phyloP scores from a whole-genome alignment of 768 basidiomycete species.

The Coprinopsis cinerea region DNA sequence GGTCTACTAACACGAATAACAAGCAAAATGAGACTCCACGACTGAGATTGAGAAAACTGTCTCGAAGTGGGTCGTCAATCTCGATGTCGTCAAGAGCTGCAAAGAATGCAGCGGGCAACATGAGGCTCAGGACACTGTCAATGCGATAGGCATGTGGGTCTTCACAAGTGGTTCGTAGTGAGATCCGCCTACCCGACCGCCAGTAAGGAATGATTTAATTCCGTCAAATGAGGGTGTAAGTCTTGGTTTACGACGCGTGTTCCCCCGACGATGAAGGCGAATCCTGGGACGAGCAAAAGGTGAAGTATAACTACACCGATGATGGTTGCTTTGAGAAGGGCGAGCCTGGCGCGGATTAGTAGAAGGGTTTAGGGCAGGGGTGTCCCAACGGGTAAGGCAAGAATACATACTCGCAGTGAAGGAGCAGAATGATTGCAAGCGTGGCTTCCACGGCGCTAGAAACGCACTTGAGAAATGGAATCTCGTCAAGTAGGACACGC shows the following conservation, averaged over 20 bases:
- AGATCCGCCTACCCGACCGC: constrained; percentile 52
- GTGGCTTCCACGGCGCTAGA: constrained; percentile 64
- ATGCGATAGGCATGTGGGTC: not conserved
- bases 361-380: too few relatives aligned
- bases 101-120: constrained; percentile 66
- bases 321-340: constrained; percentile 63
- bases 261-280: constrained; percentile 67
- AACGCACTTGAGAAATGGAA: too few relatives aligned
- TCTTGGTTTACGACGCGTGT: constrained; percentile 63
- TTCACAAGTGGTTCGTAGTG: not conserved
- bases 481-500: too few relatives aligned
- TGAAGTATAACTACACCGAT: constrained; percentile 70
- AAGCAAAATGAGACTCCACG: constrained; percentile 61
- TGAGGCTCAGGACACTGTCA: constrained; percentile 51
- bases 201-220: constrained; percentile 65
- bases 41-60: constrained; percentile 53
- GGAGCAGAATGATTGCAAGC: constrained; percentile 61
- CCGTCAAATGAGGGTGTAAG: constrained; percentile 56
- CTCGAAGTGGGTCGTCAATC: constrained; percentile 36
- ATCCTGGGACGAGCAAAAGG: constrained; percentile 64
- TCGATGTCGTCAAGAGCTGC: constrained; percentile 35
- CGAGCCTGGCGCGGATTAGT: constrained; percentile 35
- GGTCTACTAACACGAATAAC: constrained; percentile 44
- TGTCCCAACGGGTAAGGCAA: not conserved
- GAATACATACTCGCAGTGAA: constrained; percentile 61